phyloP scores from a whole-genome alignment of 2,329 filamentous ascomycete species.

The Gaeumannomyces sp. region DNA sequence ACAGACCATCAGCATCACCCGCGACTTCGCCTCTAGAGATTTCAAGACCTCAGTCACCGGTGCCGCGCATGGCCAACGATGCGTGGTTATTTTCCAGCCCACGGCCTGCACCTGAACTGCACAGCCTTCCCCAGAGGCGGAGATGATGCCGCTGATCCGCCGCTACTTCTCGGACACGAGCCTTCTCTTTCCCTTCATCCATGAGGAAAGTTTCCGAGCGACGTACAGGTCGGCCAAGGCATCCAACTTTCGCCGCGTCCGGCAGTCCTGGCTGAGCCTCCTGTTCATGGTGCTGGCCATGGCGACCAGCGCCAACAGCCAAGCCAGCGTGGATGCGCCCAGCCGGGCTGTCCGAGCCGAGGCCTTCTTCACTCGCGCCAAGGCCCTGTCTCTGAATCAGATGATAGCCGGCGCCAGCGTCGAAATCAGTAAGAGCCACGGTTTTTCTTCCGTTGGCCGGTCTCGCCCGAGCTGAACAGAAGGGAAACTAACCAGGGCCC shows the following conservation, averaged over 20 bases:
- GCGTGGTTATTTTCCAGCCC: background rate
- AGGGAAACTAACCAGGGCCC: background rate
- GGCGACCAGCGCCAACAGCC: constrained; percentile 30
- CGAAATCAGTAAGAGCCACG: constrained; percentile 21
- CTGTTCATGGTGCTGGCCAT: constrained; percentile 46
- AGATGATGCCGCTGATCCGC: constrained; percentile 13
- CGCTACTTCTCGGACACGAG: constrained; percentile 19
- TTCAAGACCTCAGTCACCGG: background rate
- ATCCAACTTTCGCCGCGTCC: constrained; percentile 24
- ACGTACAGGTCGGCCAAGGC: constrained; percentile 14
- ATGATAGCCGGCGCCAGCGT: constrained; percentile 35
- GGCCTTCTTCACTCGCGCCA: constrained; percentile 37
- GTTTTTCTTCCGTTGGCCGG: too few relatives aligned
- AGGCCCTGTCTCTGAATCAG: constrained; percentile 35
- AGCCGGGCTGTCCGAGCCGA: constrained; percentile 34
- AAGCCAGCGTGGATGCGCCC: constrained; percentile 23
- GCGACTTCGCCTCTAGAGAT: constrained; percentile 1
- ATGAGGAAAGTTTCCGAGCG: constrained; percentile 15
- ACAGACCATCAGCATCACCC: background rate
- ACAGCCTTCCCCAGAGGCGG: constrained; percentile 13
- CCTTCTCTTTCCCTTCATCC: constrained; percentile 18
- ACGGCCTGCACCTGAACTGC: constrained; percentile 9
- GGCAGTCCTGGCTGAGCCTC: constrained; percentile 43
- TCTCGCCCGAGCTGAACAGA: too few relatives aligned
- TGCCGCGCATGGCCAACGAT: background rate